Percentiles rank a stretch among this genome's conserved stretches.
These are phyloP conservation scores for Metschnikowia kofuensis DNA, from an alignment of 805 yeast species.

Conservation along the genomic window DNA sequence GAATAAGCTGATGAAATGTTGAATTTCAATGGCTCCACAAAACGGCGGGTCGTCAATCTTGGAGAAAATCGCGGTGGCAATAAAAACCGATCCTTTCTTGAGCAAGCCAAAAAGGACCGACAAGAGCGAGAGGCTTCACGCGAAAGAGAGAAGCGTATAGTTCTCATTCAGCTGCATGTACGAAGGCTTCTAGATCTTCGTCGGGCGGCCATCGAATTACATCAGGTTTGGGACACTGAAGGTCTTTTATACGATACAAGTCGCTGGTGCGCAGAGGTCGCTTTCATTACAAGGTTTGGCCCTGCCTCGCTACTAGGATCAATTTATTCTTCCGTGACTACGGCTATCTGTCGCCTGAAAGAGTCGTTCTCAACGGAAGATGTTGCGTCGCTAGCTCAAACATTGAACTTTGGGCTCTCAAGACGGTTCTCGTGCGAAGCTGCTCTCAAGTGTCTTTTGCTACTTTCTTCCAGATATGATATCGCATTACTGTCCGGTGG, in stretches of 20 bases:
- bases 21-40: slow-evolving; percentile 67
- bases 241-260: slow-evolving; percentile 8
- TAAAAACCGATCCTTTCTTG: slow-evolving; percentile 40
- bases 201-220: slow-evolving; percentile 20
- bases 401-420: slow-evolving; percentile 2
- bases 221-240: slow-evolving; percentile 17
- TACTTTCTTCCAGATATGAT: neutral
- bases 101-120: slow-evolving; percentile 64
- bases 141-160: slow-evolving; percentile 47
- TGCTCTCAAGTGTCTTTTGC: slow-evolving; percentile 6
- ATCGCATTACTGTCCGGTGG: neutral
- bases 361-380: neutral
- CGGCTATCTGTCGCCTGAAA: neutral
- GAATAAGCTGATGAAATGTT: no score
- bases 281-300: slow-evolving; percentile 18
- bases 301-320: neutral
- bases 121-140: slow-evolving; percentile 59
- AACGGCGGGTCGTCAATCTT: slow-evolving; percentile 61
- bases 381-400: slow-evolving; percentile 6
- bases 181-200: slow-evolving; percentile 37
- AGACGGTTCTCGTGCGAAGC: neutral
- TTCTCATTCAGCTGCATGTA: slow-evolving; percentile 47
- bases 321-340: neutral
- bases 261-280: slow-evolving; percentile 23
- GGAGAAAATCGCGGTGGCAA: slow-evolving; percentile 42